Percentiles rank a stretch among this genome's conserved stretches.
These are phyloP conservation scores for Mortierella sp. DNA, from an alignment of 371 early-diverging fungal genomes.

Conservation along the genomic window DNA sequence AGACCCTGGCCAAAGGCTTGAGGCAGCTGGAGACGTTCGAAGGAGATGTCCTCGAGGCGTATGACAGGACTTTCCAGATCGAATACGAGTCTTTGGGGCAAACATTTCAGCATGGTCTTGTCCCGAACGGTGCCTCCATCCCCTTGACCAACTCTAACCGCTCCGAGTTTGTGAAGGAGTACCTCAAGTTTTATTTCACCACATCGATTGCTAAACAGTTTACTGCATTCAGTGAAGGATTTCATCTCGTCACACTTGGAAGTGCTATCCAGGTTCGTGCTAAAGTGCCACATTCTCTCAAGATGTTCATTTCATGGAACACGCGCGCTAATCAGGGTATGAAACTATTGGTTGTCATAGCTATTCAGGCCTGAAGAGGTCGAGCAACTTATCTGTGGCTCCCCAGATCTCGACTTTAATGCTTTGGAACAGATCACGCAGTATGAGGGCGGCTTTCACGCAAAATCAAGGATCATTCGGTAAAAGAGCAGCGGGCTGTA, in stretches of 20 bases:
- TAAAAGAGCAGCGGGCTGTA: slow-evolving; percentile 12
- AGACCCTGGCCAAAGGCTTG: slow-evolving; percentile 84
- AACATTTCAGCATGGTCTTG: slow-evolving; percentile 71
- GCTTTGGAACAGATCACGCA: slow-evolving; percentile 86
- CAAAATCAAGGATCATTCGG: slow-evolving; percentile 73
- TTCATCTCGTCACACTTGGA: slow-evolving; percentile 87
- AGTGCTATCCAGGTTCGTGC: slow-evolving; percentile 72
- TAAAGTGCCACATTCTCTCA: no score
- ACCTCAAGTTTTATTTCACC: slow-evolving; percentile 67
- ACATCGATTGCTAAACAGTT: slow-evolving; percentile 83
- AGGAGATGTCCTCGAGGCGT: slow-evolving; percentile 86
- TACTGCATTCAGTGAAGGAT: slow-evolving; percentile 90
- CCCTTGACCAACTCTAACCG: slow-evolving; percentile 82
- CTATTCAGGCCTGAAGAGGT: slow-evolving; percentile 95
- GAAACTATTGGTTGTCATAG: slow-evolving; percentile 25
- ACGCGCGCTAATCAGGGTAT: background rate
- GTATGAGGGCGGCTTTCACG: slow-evolving; percentile 89
- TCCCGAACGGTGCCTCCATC: slow-evolving; percentile 74
- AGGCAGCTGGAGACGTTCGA: slow-evolving; percentile 77
- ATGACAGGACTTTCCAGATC: slow-evolving; percentile 84
- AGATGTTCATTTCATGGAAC: no score
- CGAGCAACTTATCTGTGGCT: slow-evolving; percentile 95
- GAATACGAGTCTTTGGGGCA: slow-evolving; percentile 84
- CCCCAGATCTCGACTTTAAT: slow-evolving; percentile 87
- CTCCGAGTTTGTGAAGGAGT: slow-evolving; percentile 81